Percentiles rank a stretch among this genome's conserved stretches.
Evolutionary conservation across 2,329 filamentous ascomycete genomes (phyloP).

Genomic region (Monilinia polystroma): DNA sequence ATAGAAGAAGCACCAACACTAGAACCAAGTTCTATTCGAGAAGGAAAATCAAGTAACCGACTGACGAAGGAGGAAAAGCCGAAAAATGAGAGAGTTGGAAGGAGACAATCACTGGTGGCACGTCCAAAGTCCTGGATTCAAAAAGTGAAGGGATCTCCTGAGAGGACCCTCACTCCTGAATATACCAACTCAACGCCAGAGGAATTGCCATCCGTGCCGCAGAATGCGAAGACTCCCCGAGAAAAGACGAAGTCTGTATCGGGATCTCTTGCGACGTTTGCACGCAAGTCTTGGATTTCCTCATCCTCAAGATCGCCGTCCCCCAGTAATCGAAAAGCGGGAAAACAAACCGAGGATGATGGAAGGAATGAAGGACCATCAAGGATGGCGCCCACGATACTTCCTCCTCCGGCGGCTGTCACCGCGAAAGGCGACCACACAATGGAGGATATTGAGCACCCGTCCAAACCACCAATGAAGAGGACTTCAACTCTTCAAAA

Average conservation of each 20-base stretch:
- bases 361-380: slow-evolving; percentile 26
- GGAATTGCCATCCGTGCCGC: slow-evolving; percentile 40
- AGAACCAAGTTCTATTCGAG: slow-evolving; percentile 24
- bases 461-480: slow-evolving; percentile 27
- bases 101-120: slow-evolving; percentile 40
- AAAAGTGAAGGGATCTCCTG: slow-evolving; percentile 38
- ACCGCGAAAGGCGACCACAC: slow-evolving; percentile 32
- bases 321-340: slow-evolving; percentile 39
- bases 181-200: slow-evolving; percentile 35
- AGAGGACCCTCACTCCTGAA: slow-evolving; percentile 32
- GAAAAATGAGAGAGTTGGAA: slow-evolving; percentile 36
- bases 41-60: slow-evolving; percentile 27
- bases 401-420: slow-evolving; percentile 26
- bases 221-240: slow-evolving; percentile 33
- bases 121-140: slow-evolving; percentile 42
- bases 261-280: slow-evolving; percentile 50
- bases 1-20: slow-evolving; percentile 20
- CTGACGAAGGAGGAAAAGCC: slow-evolving; percentile 35
- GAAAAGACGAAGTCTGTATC: slow-evolving; percentile 49
- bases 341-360: slow-evolving; percentile 30
- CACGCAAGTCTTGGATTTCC: slow-evolving; percentile 51
- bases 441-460: slow-evolving; percentile 29
- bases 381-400: slow-evolving; percentile 29
- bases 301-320: slow-evolving; percentile 48
- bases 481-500: slow-evolving; percentile 32